Evolutionary conservation across 192 early-diverging fungal species (phyloP).

Genomic region (Allomyces javanicus): DNA sequence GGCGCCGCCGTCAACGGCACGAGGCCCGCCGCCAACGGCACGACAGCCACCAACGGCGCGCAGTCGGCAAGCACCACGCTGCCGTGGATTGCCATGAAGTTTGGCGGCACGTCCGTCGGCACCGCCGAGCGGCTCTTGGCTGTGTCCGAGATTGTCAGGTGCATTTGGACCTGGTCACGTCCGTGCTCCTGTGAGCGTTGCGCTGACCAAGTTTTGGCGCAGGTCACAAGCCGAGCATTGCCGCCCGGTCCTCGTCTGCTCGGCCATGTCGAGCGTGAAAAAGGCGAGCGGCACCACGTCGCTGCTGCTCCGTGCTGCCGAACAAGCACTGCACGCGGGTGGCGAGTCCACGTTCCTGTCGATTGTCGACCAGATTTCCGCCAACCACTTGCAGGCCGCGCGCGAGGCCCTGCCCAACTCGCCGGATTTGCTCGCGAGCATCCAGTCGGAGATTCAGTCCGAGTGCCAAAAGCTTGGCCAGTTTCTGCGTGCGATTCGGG

Average conservation of each 20-base stretch:
- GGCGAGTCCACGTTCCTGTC: slow-evolving; percentile 24
- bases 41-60: too few species aligned
- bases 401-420: slow-evolving; percentile 14
- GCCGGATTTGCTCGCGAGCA: slow-evolving; percentile 13
- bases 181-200: too few species aligned
- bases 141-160: neutral
- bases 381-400: slow-evolving; percentile 57
- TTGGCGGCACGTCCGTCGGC: slow-evolving; percentile 91
- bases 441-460: slow-evolving; percentile 41
- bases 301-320: neutral
- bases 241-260: neutral
- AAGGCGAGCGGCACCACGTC: slow-evolving; percentile 3
- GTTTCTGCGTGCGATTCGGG: slow-evolving; percentile 84
- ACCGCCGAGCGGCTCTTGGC: slow-evolving; percentile 9
- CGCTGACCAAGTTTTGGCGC: too few species aligned
- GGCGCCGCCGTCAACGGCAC: too few species aligned
- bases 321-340: neutral
- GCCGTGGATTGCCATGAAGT: slow-evolving; percentile 71
- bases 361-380: slow-evolving; percentile 62
- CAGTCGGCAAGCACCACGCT: neutral
- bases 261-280: slow-evolving; percentile 2
- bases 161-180: too few species aligned
- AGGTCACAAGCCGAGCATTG: neutral
- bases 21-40: too few species aligned
- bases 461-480: slow-evolving; percentile 59